phyloP scores from a whole-genome alignment of 2,329 filamentous ascomycete genomes.

The Penicillium sp. region DNA sequence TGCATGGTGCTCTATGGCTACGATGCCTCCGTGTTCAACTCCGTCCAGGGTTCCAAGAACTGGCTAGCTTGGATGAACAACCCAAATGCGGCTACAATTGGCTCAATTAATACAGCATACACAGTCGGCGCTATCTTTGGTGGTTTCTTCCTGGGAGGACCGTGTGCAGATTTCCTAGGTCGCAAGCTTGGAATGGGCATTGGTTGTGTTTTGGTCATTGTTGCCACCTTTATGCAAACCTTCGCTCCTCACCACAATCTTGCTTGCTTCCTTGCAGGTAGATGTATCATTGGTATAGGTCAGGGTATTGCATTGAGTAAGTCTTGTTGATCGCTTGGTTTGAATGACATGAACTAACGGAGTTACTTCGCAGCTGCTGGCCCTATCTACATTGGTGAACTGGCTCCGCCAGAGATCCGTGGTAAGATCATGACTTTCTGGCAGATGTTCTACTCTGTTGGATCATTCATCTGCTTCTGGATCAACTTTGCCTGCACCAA shows the following conservation, averaged over 20 bases:
- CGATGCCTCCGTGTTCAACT: conserved; percentile 72
- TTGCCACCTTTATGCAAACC: conserved; percentile 68
- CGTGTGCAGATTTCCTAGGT: conserved; percentile 61
- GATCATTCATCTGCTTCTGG: conserved; percentile 65
- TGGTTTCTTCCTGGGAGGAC: conserved; percentile 68
- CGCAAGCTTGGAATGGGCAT: conserved; percentile 65
- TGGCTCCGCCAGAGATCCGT: conserved; percentile 63
- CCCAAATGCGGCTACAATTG: conserved; percentile 47
- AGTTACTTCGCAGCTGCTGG: conserved; percentile 53
- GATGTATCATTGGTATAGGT: conserved; percentile 68
- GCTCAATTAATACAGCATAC: conserved; percentile 66
- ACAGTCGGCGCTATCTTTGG: conserved; percentile 69
- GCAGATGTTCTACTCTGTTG: conserved; percentile 67
- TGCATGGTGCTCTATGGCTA: conserved; percentile 76
- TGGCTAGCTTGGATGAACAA: conserved; percentile 65
- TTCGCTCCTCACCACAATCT: conserved; percentile 62
- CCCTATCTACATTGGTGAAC: conserved; percentile 69
- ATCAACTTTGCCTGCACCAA: conserved; percentile 64
- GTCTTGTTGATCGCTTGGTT: conserved; percentile 15
- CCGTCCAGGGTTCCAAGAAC: conserved; percentile 65
- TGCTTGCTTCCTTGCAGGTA: conserved; percentile 66
- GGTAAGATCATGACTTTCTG: conserved; percentile 69
- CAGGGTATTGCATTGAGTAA: conserved; percentile 66
- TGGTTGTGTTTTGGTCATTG: conserved; percentile 64
- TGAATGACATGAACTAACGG: conserved; percentile 5